Percentiles rank a stretch among this genome's conserved stretches.
phyloP scores from a whole-genome alignment of 192 early-diverging fungal species.

The Neocallimastix lanati region DNA sequence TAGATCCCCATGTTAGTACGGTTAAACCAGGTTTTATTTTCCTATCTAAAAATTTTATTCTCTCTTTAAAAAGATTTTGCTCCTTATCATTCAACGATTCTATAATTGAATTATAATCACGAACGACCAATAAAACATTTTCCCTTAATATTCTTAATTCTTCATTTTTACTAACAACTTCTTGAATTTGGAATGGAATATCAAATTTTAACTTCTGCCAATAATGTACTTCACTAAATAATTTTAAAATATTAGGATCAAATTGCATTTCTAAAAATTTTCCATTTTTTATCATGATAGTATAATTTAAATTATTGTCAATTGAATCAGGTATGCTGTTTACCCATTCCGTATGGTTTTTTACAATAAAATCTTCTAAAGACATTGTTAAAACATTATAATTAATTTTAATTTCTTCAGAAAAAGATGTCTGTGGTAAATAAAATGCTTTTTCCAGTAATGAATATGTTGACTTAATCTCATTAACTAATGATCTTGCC shows the following conservation, averaged over 20 bases:
- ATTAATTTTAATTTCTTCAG: slow-evolving; percentile 30
- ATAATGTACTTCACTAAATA: slow-evolving; percentile 35
- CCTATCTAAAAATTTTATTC: slow-evolving; percentile 40
- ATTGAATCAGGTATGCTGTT: slow-evolving; percentile 14
- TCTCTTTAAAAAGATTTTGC: slow-evolving; percentile 29
- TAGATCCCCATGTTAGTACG: slow-evolving; percentile 32
- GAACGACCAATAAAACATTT: slow-evolving; percentile 36
- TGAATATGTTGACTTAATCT: slow-evolving; percentile 20
- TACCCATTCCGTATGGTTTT: slow-evolving; percentile 34
- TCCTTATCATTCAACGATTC: slow-evolving; percentile 32
- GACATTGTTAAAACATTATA: slow-evolving; percentile 25
- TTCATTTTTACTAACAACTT: slow-evolving; percentile 35
- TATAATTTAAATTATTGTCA: slow-evolving; percentile 18
- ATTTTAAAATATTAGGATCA: slow-evolving; percentile 25
- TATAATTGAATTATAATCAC: slow-evolving; percentile 46
- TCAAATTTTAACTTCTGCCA: slow-evolving; percentile 44
- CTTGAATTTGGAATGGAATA: slow-evolving; percentile 39
- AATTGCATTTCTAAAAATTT: slow-evolving; percentile 38
- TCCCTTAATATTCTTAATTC: slow-evolving; percentile 35
- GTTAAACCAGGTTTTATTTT: slow-evolving; percentile 44
- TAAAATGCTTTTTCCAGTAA: slow-evolving; percentile 28
- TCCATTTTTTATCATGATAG: slow-evolving; percentile 19
- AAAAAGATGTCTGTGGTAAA: slow-evolving; percentile 23
- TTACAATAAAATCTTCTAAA: slow-evolving; percentile 39
- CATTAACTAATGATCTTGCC: slow-evolving; percentile 29